Evolutionary conservation across 2,329 filamentous ascomycete species (phyloP).

Genomic region (Plenodomus tracheiphilus): DNA sequence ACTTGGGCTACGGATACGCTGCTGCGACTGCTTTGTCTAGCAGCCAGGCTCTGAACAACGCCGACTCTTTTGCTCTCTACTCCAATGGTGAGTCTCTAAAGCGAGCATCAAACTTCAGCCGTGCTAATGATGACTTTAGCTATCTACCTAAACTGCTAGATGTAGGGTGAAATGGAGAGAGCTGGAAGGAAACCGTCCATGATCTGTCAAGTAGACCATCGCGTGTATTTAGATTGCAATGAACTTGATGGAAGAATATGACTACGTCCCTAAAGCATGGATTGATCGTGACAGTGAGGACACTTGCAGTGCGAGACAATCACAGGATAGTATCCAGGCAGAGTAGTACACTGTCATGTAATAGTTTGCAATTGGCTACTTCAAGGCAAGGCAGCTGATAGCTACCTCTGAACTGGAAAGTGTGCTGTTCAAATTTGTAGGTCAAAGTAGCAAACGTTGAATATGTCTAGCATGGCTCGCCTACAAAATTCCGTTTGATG

Average conservation of each 20-base stretch:
- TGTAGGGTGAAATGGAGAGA: neutral
- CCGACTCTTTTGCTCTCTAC: slow-evolving; percentile 64
- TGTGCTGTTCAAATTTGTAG: too few species aligned
- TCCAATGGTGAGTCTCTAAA: slow-evolving; percentile 49
- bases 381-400: too few species aligned
- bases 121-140: slow-evolving; percentile 5
- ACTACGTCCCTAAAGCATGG: neutral
- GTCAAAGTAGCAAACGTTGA: too few species aligned
- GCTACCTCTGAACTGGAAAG: too few species aligned
- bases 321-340: too few species aligned
- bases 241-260: neutral
- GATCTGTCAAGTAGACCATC: neutral
- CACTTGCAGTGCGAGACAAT: too few species aligned
- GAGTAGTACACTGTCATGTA: too few species aligned
- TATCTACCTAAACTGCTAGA: slow-evolving; percentile 7
- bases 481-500: too few species aligned
- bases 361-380: too few species aligned
- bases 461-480: too few species aligned
- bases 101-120: neutral
- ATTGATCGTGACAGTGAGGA: neutral
- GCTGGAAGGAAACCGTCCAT: neutral
- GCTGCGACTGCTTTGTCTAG: slow-evolving; percentile 51
- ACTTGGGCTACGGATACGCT: slow-evolving; percentile 61
- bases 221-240: neutral
- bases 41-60: slow-evolving; percentile 61